A percentile compares a stretch with the other conserved stretches of the same genome.
Evolutionary conservation across 352 stramenopile species (phyloP).

Genomic region (Globisporangium middletonii): DNA sequence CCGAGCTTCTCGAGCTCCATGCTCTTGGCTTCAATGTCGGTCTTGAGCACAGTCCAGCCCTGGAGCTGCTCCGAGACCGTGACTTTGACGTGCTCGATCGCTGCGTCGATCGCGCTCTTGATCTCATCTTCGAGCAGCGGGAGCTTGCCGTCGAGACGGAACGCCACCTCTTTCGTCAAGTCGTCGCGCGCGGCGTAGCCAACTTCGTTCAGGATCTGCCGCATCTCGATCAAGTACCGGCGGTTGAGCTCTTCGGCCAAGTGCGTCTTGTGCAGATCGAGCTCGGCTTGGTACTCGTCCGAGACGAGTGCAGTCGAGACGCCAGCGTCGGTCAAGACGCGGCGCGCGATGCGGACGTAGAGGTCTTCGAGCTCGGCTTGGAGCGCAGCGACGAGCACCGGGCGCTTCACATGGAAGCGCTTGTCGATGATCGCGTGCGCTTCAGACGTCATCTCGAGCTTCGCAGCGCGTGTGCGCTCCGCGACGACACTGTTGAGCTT

Average conservation of each 20-base stretch:
- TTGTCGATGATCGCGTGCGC: constrained; percentile 56
- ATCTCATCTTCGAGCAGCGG: constrained; percentile 58
- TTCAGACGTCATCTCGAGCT: constrained; percentile 55
- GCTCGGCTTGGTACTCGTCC: constrained; percentile 39
- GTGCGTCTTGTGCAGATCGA: constrained; percentile 61
- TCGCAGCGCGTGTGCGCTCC: constrained; percentile 46
- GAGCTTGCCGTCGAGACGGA: constrained; percentile 64
- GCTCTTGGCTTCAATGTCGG: constrained; percentile 52
- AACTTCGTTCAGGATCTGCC: constrained; percentile 66
- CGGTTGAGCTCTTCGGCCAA: constrained; percentile 62
- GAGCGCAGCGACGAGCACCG: constrained; percentile 52
- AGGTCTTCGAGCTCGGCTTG: constrained; percentile 54
- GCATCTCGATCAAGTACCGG: constrained; percentile 74
- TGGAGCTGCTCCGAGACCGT: constrained; percentile 44
- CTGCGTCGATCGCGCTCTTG: constrained; percentile 50
- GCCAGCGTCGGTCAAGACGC: constrained; percentile 18
- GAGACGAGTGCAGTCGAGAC: constrained; percentile 28
- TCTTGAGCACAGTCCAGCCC: constrained; percentile 70
- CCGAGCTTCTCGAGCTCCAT: constrained; percentile 68
- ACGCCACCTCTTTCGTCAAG: constrained; percentile 50
- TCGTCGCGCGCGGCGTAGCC: constrained; percentile 57
- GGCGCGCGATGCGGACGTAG: constrained; percentile 24
- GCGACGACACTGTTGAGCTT: constrained; percentile 42
- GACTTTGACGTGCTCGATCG: constrained; percentile 46
- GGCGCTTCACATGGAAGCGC: constrained; percentile 36